phyloP scores from a whole-genome alignment of 352 stramenopile genomes.

The Pythium vanterpoolii region DNA sequence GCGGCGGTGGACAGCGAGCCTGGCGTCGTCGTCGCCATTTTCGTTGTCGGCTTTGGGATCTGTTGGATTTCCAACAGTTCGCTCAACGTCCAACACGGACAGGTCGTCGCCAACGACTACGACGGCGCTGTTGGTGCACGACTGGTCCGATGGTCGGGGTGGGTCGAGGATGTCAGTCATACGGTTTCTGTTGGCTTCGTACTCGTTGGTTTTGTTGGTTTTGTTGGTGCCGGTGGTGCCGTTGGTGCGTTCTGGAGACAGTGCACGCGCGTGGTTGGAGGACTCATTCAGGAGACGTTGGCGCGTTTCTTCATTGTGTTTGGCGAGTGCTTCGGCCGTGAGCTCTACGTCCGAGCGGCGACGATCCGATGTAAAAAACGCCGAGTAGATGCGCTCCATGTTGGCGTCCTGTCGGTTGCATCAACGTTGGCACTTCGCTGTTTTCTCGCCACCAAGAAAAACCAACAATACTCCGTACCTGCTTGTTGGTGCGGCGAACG shows the following conservation, averaged over 20 bases:
- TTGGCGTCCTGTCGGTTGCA: neutral
- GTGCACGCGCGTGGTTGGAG: neutral
- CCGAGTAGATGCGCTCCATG: constrained; percentile 89
- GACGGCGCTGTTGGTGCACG: constrained; percentile 1
- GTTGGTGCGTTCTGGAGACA: neutral
- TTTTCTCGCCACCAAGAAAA: neutral
- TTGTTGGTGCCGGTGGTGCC: neutral
- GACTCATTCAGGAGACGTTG: neutral
- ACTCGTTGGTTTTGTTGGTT: neutral
- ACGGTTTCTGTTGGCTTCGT: neutral
- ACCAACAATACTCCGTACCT: neutral
- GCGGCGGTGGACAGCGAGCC: neutral
- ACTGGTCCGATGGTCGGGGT: neutral
- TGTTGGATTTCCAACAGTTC: neutral
- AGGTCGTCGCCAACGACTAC: constrained; percentile 9
- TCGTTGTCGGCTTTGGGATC: neutral
- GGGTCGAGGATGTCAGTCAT: constrained; percentile 8
- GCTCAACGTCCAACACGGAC: constrained; percentile 1
- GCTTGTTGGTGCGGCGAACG: neutral
- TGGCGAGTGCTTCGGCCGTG: constrained; percentile 57
- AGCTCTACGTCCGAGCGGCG: constrained; percentile 37
- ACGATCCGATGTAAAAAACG: constrained; percentile 68
- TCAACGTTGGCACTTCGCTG: neutral
- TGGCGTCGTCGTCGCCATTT: neutral
- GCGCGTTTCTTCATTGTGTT: constrained; percentile 54